A percentile compares a stretch with the other conserved stretches of the same genome.
Conservation (phyloP, 73 alveolate genomes). For the Paramecium sexaurelia region DNA sequence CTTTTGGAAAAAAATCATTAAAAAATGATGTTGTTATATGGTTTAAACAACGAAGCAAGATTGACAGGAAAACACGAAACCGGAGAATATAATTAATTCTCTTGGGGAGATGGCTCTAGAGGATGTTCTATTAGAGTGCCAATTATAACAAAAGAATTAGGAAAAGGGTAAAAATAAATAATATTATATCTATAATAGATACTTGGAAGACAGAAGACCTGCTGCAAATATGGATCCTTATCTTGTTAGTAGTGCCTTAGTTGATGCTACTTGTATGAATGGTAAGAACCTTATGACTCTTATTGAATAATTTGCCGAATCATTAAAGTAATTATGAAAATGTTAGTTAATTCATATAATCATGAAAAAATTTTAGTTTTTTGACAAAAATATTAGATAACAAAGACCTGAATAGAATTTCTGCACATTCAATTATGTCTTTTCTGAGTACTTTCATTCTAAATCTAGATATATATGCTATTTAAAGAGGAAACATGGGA, state of each 20-base stretch:
- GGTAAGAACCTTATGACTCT: neutral
- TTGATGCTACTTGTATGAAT: conserved; percentile 57
- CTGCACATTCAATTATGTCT: conserved; percentile 36
- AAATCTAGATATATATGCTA: neutral
- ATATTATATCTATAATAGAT: conserved; percentile 15
- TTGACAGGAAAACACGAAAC: conserved; percentile 90
- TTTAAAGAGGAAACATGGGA: conserved; percentile 44
- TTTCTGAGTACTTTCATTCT: neutral
- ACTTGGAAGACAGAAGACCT: conserved; percentile 94
- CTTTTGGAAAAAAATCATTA: conserved; percentile 62
- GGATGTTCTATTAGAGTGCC: conserved; percentile 94
- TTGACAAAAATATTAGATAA: conserved; percentile 23
- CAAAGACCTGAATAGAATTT: conserved; percentile 24
- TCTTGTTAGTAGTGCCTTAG: conserved; percentile 76
- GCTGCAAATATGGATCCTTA: conserved; percentile 95
- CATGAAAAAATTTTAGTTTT: conserved; percentile 29
- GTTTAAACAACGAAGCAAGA: conserved; percentile 83
- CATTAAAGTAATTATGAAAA: neutral
- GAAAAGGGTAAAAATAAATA: conserved; percentile 71
- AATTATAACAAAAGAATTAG: conserved; percentile 71
- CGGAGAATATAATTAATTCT: conserved; percentile 73
- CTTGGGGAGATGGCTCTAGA: conserved; percentile 90
- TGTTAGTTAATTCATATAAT: neutral
- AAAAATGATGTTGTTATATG: conserved; percentile 72
- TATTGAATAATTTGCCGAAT: neutral